These are phyloP conservation scores for Ustilago nuda DNA, from an alignment of 1,284 basidiomycete genomes.

Conservation along the genomic window DNA sequence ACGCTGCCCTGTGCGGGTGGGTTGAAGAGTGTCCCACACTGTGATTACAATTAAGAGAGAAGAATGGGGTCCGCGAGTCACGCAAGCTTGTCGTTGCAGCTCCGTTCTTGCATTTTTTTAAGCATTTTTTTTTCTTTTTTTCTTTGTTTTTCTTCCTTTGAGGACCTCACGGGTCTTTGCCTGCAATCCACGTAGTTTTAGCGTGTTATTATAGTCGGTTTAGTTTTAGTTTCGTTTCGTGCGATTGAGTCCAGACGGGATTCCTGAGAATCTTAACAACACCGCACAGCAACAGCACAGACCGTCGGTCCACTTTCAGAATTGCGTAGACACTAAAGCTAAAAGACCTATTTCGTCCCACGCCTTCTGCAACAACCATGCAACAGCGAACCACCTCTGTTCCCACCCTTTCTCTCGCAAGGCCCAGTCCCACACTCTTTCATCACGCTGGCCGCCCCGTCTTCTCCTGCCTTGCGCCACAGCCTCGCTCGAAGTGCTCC, in stretches of 20 bases:
- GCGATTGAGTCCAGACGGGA: no score
- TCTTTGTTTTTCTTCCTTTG: neutral
- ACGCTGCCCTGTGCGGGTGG: neutral
- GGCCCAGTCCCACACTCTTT: slow-evolving; percentile 7
- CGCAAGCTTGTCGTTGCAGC: neutral
- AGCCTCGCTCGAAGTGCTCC: neutral
- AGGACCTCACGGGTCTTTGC: no score
- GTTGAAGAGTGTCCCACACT: neutral
- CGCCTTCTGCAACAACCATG: slow-evolving; percentile 1
- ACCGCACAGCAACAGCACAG: slow-evolving; percentile 11
- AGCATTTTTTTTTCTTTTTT: neutral
- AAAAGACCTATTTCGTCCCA: neutral
- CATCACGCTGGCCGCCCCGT: neutral
- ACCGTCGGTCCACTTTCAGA: slow-evolving; percentile 9
- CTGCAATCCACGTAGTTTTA: no score
- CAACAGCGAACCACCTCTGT: neutral
- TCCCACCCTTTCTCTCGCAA: neutral
- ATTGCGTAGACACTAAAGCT: neutral
- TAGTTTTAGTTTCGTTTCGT: no score
- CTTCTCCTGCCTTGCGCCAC: neutral
- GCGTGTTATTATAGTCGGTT: no score
- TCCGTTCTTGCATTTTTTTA: neutral
- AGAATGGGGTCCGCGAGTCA: slow-evolving; percentile 7
- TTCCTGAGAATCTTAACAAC: neutral
- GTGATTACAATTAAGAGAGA: neutral